Evolutionary conservation across 2,329 filamentous ascomycete genomes (phyloP), one percentile per base, ranked within the genome.

Genomic region (Epichloe scottii): DNA sequence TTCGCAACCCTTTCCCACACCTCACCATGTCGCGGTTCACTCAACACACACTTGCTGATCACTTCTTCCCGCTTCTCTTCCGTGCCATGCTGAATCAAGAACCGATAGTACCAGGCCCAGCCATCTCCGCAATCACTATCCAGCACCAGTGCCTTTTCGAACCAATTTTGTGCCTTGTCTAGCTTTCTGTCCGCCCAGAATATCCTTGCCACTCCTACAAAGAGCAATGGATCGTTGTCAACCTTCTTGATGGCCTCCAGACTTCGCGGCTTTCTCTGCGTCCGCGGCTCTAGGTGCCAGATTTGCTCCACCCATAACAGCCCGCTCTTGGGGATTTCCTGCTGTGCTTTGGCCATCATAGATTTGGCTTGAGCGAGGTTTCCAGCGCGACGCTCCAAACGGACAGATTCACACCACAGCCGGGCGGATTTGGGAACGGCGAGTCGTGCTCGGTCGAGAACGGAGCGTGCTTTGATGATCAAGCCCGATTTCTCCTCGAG

Each of bases 21-120:
- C 74, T 98, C 93, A 14, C 93, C 93, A 66, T 98, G 89, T 60
- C 84, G 82, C 3, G 94, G 94, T 67, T 97, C 93, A 52, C 83
- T 90, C 46, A 85, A 71, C 34, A 86, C 75, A 59, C 87, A 90
- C 71, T 95, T 95, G 52, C 74, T 75, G 5, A 95, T 66, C 34
- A 96, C 85, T 63, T 97, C 93, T 33, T 75, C 79, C 61, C 85
- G 77, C 82, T 97, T 98, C 73, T 95, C 91, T 52, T 89, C 84
- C 5, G 89, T 96, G 10, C 93, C 94, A 69, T 98, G 90, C 73
- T 96, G 88, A 58, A 82, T 66, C 57, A 97, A 64, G 66, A 97
- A 98, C 67, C 91, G 90, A 68, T 89, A 93, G 68, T 96, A 98
- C 91, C 91, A 98, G 19, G 89, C 91, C 94, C 94, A 98, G 11